Conservation (phyloP, 805 yeast genomes). For the Ogataea siamensis region DNA sequence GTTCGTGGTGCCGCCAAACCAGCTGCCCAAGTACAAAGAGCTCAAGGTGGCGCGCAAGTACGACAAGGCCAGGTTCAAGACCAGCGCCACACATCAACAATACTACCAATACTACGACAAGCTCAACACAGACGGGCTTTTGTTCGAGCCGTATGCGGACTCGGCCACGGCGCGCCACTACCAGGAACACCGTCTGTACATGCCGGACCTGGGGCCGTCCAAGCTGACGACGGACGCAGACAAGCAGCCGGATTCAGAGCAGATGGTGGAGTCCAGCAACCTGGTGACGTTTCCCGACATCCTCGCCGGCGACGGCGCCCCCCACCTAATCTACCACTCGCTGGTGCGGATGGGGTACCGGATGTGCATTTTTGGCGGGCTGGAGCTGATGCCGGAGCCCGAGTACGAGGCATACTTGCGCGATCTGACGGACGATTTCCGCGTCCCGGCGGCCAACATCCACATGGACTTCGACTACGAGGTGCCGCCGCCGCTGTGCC, state of each 20-base stretch:
- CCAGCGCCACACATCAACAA: conserved; percentile 7
- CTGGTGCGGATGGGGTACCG: conserved; percentile 38
- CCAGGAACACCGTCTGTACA: conserved; percentile 20
- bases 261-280: conserved; percentile 16
- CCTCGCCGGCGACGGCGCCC: conserved; percentile 40
- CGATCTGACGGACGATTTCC: conserved; percentile 32
- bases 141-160: conserved; percentile 20
- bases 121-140: conserved; percentile 26
- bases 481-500: conserved; percentile 46
- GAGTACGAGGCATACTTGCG: conserved; percentile 27
- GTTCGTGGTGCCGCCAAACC: conserved; percentile 20
- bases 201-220: conserved; percentile 10
- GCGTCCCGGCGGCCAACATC: conserved; percentile 34
- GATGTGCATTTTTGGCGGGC: conserved; percentile 47
- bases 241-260: not conserved
- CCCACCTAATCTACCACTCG: conserved; percentile 44
- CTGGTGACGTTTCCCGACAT: conserved; percentile 35
- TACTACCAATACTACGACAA: conserved; percentile 27
- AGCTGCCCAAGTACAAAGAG: conserved; percentile 19
- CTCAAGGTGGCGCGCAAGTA: conserved; percentile 5
- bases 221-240: not conserved
- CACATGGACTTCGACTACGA: conserved; percentile 33
- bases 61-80: conserved; percentile 1
- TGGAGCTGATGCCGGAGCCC: conserved; percentile 22
- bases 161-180: conserved; percentile 26